Evolutionary conservation across 2,329 filamentous ascomycete species (phyloP).

Genomic region (Chrysosporium queenslandicum): DNA sequence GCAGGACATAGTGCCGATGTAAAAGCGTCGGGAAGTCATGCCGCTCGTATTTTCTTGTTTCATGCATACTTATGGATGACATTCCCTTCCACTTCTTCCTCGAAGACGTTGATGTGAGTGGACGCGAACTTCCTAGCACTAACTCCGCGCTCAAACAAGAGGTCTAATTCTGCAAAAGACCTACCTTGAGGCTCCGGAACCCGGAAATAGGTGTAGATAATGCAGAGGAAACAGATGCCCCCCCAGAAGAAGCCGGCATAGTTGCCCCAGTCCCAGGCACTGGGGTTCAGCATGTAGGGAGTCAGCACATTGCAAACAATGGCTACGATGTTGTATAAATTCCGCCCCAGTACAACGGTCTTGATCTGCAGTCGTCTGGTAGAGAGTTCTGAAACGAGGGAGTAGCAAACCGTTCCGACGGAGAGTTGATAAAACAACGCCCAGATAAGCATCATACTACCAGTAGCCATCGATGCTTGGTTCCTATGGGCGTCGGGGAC

Average conservation of each 20-base stretch:
- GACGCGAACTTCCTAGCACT: constrained; percentile 58
- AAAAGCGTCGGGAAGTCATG: background rate
- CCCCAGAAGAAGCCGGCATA: constrained; percentile 84
- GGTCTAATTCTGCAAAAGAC: constrained; percentile 75
- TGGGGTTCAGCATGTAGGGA: constrained; percentile 86
- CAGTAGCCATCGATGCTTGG: constrained; percentile 62
- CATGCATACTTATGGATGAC: constrained; percentile 14
- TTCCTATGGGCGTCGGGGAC: constrained; percentile 52
- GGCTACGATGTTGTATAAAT: constrained; percentile 68
- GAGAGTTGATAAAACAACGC: constrained; percentile 75
- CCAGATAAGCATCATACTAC: constrained; percentile 76
- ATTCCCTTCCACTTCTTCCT: constrained; percentile 14
- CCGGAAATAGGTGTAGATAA: constrained; percentile 72
- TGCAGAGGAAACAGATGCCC: constrained; percentile 67
- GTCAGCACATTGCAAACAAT: constrained; percentile 75
- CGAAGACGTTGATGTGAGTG: constrained; percentile 18
- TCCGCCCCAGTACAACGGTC: constrained; percentile 76
- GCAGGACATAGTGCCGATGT: background rate
- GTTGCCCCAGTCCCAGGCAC: constrained; percentile 79
- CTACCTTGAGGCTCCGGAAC: constrained; percentile 70
- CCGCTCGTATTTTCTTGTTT: background rate
- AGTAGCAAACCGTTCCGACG: constrained; percentile 83
- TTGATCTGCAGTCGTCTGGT: constrained; percentile 79
- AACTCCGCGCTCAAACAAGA: constrained; percentile 67
- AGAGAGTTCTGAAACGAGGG: constrained; percentile 73